Evolutionary conservation across 2,329 filamentous ascomycete genomes (phyloP).

Genomic region (Monosporascus sp.): DNA sequence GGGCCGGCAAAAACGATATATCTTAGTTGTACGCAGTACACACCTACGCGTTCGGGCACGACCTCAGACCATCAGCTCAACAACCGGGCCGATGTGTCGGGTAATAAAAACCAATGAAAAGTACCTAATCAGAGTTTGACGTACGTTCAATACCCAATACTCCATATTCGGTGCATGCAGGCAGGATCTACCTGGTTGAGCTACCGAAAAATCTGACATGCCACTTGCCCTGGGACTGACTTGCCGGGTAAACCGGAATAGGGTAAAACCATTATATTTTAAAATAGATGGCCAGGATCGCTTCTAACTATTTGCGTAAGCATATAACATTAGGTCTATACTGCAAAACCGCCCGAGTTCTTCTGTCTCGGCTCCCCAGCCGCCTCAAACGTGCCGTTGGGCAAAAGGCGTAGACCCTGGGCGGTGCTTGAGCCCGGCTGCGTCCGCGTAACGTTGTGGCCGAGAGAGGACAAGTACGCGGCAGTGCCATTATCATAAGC

Average conservation of each 20-base stretch:
- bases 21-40: too few relatives aligned
- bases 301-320: background rate
- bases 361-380: conserved; percentile 76
- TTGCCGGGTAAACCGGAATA: background rate
- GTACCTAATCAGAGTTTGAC: too few relatives aligned
- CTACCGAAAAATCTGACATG: background rate
- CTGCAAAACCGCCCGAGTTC: conserved; percentile 62
- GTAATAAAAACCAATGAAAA: too few relatives aligned
- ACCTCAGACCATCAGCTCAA: too few relatives aligned
- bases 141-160: too few relatives aligned
- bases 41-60: too few relatives aligned
- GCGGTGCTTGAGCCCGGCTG: conserved; percentile 61
- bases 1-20: too few relatives aligned
- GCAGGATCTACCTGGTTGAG: too few relatives aligned
- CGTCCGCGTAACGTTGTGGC: conserved; percentile 73
- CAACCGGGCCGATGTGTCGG: too few relatives aligned
- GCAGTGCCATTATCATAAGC: conserved; percentile 65
- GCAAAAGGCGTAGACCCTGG: conserved; percentile 62
- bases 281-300: too few relatives aligned
- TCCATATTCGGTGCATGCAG: too few relatives aligned
- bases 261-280: too few relatives aligned
- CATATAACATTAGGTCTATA: conserved; percentile 24
- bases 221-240: background rate
- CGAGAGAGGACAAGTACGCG: conserved; percentile 57
- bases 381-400: conserved; percentile 68